These are phyloP conservation scores for Pythium grandisporangium DNA, from an alignment of 352 stramenopile species.

Conservation along the genomic window DNA sequence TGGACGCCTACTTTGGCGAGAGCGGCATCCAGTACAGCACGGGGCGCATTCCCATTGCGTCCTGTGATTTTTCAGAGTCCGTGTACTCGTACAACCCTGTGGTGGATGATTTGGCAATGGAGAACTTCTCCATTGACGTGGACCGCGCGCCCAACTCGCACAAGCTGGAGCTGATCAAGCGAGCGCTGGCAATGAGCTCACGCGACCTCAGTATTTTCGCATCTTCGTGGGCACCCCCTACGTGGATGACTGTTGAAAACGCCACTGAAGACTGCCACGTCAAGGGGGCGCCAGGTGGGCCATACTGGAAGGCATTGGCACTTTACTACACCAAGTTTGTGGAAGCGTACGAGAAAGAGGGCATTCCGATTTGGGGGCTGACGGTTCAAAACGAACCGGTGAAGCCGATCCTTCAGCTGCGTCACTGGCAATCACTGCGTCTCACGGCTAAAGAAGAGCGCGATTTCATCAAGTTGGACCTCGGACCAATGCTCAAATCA, in stretches of 20 bases:
- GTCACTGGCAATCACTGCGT: constrained; percentile 49
- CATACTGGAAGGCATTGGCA: constrained; percentile 67
- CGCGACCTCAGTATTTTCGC: constrained; percentile 60
- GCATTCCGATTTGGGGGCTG: constrained; percentile 69
- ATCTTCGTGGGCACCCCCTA: constrained; percentile 74
- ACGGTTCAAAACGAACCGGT: constrained; percentile 85
- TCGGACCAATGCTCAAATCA: constrained; percentile 51
- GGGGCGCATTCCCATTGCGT: constrained; percentile 77
- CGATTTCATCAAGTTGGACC: constrained; percentile 69
- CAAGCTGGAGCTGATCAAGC: constrained; percentile 71
- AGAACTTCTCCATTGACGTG: constrained; percentile 77
- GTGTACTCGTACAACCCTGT: constrained; percentile 85
- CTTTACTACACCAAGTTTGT: constrained; percentile 88
- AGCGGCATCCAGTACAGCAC: constrained; percentile 77
- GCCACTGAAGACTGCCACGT: constrained; percentile 44
- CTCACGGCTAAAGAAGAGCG: constrained; percentile 27
- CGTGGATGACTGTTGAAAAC: constrained; percentile 83
- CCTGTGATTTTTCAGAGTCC: constrained; percentile 77
- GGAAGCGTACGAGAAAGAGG: constrained; percentile 61
- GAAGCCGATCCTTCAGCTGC: constrained; percentile 19
- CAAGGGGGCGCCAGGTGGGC: constrained; percentile 35
- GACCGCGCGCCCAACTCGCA: constrained; percentile 47
- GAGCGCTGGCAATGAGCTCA: constrained; percentile 27
- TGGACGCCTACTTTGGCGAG: constrained; percentile 80
- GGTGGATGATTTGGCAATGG: constrained; percentile 68